Base-by-base conservation (phyloP, 768 basidiomycete species). In the Mycena metata region DNA sequence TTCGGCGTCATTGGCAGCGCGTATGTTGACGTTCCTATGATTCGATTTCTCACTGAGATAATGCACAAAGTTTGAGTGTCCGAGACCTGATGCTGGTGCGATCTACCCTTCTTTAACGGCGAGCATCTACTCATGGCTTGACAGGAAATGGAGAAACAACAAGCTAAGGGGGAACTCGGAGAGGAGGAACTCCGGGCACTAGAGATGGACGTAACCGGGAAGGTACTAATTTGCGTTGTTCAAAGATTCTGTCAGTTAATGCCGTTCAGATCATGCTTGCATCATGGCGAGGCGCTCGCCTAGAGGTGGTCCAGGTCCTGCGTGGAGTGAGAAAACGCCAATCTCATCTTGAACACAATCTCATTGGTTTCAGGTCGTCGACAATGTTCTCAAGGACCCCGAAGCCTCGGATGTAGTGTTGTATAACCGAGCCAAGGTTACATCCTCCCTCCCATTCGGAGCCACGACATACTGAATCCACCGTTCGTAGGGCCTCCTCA, bases 1-100 rank as follows among this genome's bases (percentile, higher is more conserved):
- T 99, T 95, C 93, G 96, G 96, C 17, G 92, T 99, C 67, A 92
- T 99, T 67, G 94, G 95, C 41, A 96, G 94, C 84, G 97, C 97
- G 91, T 96, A 80, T 82, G 95, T 67, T 36, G 21, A 36, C 13
- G 30, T 46, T 66, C 45, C 66, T 58, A 61, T 59, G 21, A 58
- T 61, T 16, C 51, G 49, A n/a, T 33, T 59, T 21, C 54, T 66
- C 15, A n/a, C 60, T 62, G 54, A 71, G 54, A 16, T 45, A 41
- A 54, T 39, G 69, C 24, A 60, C 39, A 19, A 71, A 90, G 89
- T 5, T 76, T 94, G 72, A 91, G 90, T 70, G 96, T 95, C 24
- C 91, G 91, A 71, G 85, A 90, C 60, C 83, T 93, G 54, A 93
- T 96, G 90, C 78, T 88, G 74, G 86, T 87, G 64, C 39, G 69